Evolutionary conservation across 371 early-diverging fungal species (phyloP).

Genomic region (Capillidium rhysosporum): DNA sequence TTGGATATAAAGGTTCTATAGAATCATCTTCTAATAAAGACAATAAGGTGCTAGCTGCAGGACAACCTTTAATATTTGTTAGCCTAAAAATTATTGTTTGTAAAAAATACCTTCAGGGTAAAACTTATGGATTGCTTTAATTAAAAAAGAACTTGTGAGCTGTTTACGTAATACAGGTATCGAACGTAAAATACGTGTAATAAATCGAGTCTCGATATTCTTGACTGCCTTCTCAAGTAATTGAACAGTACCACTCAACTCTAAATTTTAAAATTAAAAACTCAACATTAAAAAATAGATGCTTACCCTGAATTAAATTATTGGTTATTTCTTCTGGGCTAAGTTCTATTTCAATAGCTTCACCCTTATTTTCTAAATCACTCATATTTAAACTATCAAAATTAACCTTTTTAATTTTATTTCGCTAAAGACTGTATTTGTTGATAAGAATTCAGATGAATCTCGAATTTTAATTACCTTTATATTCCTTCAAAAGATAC

Average conservation of each 20-base stretch:
- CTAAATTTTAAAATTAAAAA: too few relatives aligned
- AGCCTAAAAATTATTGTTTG: neutral
- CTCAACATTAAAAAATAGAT: too few relatives aligned
- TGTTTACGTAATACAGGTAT: conserved; percentile 59
- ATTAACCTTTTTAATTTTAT: too few relatives aligned
- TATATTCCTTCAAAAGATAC: too few relatives aligned
- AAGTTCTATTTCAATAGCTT: too few relatives aligned
- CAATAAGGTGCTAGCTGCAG: neutral
- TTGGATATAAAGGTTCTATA: neutral
- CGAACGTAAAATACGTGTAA: conserved; percentile 67
- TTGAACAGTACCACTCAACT: conserved; percentile 11
- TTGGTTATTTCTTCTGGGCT: too few relatives aligned
- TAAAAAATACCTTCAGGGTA: conserved; percentile 32
- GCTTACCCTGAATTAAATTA: too few relatives aligned
- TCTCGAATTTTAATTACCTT: too few relatives aligned
- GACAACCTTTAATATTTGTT: neutral
- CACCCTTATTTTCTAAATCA: too few relatives aligned
- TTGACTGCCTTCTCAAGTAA: conserved; percentile 68
- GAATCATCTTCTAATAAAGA: neutral
- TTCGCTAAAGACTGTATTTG: too few relatives aligned
- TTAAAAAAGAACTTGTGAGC: conserved; percentile 32
- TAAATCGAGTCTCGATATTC: conserved; percentile 66
- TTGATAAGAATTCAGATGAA: too few relatives aligned
- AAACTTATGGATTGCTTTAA: conserved; percentile 31
- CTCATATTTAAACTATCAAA: too few relatives aligned